Evolutionary conservation across 495 filamentous ascomycete genomes (phyloP).

Genomic region (Lasiosphaeria hispida): DNA sequence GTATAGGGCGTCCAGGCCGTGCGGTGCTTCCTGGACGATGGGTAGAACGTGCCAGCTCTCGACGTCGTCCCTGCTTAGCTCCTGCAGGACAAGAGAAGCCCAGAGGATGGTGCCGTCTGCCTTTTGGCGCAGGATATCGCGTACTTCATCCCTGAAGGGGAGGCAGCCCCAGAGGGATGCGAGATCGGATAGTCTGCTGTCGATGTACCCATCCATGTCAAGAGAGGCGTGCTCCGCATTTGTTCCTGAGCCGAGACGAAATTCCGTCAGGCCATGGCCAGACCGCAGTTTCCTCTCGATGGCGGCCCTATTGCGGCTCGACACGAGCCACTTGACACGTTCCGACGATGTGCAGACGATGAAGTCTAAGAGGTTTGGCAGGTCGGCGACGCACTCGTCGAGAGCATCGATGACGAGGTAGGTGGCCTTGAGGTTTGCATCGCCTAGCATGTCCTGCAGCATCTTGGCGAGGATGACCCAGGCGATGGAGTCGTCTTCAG

Average conservation of each 20-base stretch:
- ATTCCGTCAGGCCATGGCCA: constrained; percentile 1
- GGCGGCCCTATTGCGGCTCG: constrained; percentile 15
- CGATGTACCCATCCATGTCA: constrained; percentile 35
- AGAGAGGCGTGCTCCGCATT: constrained; percentile 16
- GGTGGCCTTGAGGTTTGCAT: constrained; percentile 22
- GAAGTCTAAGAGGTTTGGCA: constrained; percentile 33
- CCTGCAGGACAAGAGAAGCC: constrained; percentile 6
- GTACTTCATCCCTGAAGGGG: constrained; percentile 10
- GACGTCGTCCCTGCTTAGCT: neutral
- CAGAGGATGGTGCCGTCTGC: constrained; percentile 12
- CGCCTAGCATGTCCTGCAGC: constrained; percentile 33
- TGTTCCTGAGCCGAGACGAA: constrained; percentile 34
- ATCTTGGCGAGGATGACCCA: constrained; percentile 30
- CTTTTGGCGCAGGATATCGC: constrained; percentile 24
- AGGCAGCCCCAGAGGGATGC: neutral
- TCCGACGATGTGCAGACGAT: constrained; percentile 21
- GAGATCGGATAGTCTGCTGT: constrained; percentile 20
- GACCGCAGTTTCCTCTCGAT: constrained; percentile 34
- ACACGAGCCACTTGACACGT: constrained; percentile 41
- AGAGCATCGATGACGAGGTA: constrained; percentile 50
- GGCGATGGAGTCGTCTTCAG: constrained; percentile 27
- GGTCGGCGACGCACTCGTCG: constrained; percentile 43
- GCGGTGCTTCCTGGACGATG: constrained; percentile 23
- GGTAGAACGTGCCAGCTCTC: neutral
- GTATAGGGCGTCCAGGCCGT: constrained; percentile 23